Evolutionary conservation across 768 basidiomycete species (phyloP), one percentile per base, ranked within the genome.

Genomic region (Cubamyces sp.): DNA sequence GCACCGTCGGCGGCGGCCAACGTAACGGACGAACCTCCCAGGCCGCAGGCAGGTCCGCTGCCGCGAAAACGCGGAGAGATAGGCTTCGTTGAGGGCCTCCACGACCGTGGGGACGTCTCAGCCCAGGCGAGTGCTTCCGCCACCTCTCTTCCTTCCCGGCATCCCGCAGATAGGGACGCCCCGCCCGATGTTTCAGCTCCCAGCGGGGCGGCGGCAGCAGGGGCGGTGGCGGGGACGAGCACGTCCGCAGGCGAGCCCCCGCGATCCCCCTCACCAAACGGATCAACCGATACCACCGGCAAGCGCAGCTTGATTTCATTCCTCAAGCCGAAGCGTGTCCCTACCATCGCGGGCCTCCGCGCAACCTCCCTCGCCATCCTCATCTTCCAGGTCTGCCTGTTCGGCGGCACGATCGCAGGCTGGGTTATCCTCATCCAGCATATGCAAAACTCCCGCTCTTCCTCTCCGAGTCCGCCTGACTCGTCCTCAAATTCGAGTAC

Each of bases 31-130:
- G 58, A 54, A 37, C 39, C 52, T 26, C 55, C 53, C 43, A 56
- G 63, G 54, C 65, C 65, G 39, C 67, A 88, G 77, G 86, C 86
- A 68, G 86, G 78, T 45, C 86, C 87, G 57, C 74, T 88, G 69
- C 88, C 87, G 54, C 71, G 69, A 46, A 89, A 88, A 71, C 78
- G 81, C 19, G 88, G 87, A 26, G 87, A 89, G 69, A 84, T 90
- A 54, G 87, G 87, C 21, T 90, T 77, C 68, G 62, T 76, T 28
- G 85, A 85, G 55, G 77, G 73, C 12, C 54, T 76, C 19, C 77
- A 77, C 57, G 71, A 65, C 37, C 56, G 37, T 64, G 67, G 60
- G 47, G 41, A 54, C 63, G 21, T 43, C 30, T 21, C 51, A 21
- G 65, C 73, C 26, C 67, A 72, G 57, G 64, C 64, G 18, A 65